These are phyloP conservation scores for Maudiozyma bulderi DNA, from an alignment of 805 yeast genomes.

Conservation along the genomic window DNA sequence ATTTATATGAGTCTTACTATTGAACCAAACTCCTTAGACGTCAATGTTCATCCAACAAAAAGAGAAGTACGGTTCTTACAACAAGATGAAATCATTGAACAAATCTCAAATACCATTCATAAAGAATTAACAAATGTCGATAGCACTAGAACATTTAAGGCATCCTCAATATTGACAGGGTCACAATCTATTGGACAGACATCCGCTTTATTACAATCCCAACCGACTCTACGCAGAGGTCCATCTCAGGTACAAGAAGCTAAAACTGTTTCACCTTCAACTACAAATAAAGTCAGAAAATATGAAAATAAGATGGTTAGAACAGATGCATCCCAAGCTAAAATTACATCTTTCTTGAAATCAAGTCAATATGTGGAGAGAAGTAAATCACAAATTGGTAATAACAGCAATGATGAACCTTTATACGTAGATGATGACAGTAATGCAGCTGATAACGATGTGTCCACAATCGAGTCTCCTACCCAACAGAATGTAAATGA, in stretches of 20 bases:
- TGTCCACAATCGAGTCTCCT: background rate
- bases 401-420: background rate
- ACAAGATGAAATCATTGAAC: constrained; percentile 77
- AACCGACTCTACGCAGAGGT: background rate
- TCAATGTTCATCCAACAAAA: constrained; percentile 93
- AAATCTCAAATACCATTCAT: constrained; percentile 42
- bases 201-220: background rate
- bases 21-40: constrained; percentile 67
- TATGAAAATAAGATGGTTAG: constrained; percentile 29
- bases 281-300: constrained; percentile 14
- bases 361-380: constrained; percentile 5
- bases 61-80: constrained; percentile 77
- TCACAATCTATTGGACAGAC: constrained; percentile 3
- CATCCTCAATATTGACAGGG: constrained; percentile 46
- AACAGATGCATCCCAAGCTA: constrained; percentile 27
- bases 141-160: constrained; percentile 54
- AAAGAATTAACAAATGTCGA: constrained; percentile 47
- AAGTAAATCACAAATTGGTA: background rate
- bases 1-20: constrained; percentile 64
- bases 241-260: background rate
- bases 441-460: too few species aligned
- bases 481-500: background rate
- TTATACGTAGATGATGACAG: background rate
- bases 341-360: constrained; percentile 22
- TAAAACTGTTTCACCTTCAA: background rate